A percentile compares a stretch with the other conserved stretches of the same genome.
Conservation (phyloP, 768 basidiomycete genomes). For the Suillus lakei region DNA sequence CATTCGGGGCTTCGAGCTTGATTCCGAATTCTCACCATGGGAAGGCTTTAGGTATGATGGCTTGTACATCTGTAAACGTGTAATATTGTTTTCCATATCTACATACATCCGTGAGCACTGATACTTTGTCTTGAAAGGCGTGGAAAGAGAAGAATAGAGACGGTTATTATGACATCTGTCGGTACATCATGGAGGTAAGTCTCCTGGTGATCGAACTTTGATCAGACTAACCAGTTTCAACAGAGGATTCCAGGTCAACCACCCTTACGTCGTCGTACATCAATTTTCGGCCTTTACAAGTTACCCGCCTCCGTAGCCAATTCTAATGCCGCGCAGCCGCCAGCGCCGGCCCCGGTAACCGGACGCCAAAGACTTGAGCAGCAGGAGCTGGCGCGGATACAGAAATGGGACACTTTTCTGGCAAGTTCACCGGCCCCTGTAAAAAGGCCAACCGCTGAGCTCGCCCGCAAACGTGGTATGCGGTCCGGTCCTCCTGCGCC, state of each 20-base stretch:
- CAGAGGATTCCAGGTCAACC: slow-evolving; percentile 36
- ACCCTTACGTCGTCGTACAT: slow-evolving; percentile 20
- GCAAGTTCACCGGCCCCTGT: too few relatives aligned
- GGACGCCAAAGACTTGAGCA: background rate
- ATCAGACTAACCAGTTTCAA: background rate
- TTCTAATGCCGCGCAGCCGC: background rate
- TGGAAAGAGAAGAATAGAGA: slow-evolving; percentile 23
- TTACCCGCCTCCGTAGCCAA: background rate
- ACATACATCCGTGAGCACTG: background rate
- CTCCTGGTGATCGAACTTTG: background rate
- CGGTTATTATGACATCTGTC: slow-evolving; percentile 24
- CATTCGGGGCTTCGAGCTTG: slow-evolving; percentile 22
- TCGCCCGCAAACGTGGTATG: too few relatives aligned
- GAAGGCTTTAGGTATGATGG: slow-evolving; percentile 36
- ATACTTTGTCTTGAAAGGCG: slow-evolving; percentile 12
- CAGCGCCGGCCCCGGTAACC: background rate
- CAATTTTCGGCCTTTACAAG: background rate
- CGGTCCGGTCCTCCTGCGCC: too few relatives aligned
- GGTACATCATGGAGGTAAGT: slow-evolving; percentile 30
- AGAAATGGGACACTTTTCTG: too few relatives aligned
- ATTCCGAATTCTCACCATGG: slow-evolving; percentile 30
- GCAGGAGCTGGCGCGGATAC: too few relatives aligned
- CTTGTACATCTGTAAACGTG: slow-evolving; percentile 28
- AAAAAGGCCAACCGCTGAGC: background rate
- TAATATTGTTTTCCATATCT: slow-evolving; percentile 5